A percentile compares a stretch with the other conserved stretches of the same genome.
phyloP scores from a whole-genome alignment of 2,329 filamentous ascomycete species.

The Cryphonectria radicalis region DNA sequence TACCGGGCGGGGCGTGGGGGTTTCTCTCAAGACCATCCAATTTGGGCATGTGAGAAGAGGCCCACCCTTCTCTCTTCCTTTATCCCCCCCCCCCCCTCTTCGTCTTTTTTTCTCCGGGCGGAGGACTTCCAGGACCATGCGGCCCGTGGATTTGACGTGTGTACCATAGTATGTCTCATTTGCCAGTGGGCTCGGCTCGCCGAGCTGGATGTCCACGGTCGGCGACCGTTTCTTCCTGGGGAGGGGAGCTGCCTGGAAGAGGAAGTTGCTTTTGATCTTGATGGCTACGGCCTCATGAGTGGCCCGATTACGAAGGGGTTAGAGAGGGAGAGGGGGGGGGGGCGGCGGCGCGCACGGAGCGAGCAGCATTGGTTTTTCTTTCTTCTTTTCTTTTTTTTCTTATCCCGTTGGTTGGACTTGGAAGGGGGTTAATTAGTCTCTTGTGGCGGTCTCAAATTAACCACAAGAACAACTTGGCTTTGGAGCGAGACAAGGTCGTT shows the following conservation, averaged over 20 bases:
- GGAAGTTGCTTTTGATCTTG: constrained; percentile 5
- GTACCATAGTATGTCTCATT: background rate
- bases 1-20: constrained; percentile 12
- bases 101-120: background rate
- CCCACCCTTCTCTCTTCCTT: background rate
- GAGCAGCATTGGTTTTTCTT: background rate
- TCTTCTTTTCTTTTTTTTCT: background rate
- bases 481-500: background rate
- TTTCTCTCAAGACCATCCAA: background rate
- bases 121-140: constrained; percentile 1
- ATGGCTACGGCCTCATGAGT: background rate
- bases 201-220: background rate
- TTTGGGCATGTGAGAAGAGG: constrained; percentile 16
- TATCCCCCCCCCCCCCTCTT: too few species aligned
- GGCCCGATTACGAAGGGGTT: background rate
- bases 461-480: background rate
- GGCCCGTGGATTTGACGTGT: constrained; percentile 1
- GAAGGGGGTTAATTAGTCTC: background rate
- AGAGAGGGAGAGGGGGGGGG: too few species aligned
- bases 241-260: constrained; percentile 7
- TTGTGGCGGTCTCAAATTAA: background rate
- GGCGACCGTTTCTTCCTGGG: background rate
- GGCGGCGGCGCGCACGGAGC: background rate
- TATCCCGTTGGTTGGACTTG: background rate
- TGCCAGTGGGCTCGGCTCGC: constrained; percentile 11